These are phyloP conservation scores for Alternaria atra DNA, from an alignment of 2,329 filamentous ascomycete species.

Conservation along the genomic window DNA sequence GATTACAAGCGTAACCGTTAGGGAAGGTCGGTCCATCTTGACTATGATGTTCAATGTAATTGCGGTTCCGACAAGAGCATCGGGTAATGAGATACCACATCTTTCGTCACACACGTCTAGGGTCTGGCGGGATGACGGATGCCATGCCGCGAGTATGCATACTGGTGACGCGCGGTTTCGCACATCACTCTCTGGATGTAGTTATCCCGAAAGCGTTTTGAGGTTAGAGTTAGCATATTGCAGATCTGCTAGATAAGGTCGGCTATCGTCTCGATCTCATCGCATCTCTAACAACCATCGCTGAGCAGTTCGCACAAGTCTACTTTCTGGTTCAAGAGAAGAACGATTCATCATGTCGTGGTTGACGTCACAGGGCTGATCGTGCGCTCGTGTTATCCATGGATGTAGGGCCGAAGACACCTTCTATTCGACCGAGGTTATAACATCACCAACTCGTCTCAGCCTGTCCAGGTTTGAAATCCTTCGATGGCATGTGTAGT, in stretches of 20 bases:
- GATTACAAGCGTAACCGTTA: too few species aligned
- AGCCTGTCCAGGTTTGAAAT: conserved; percentile 2
- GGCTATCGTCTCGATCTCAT: not conserved
- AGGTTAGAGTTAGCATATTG: not conserved
- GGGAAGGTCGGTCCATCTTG: not conserved
- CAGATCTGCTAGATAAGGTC: not conserved
- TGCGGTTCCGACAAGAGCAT: not conserved
- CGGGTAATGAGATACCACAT: not conserved
- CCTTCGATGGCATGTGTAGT: not conserved
- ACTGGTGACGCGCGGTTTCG: not conserved
- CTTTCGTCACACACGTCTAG: not conserved
- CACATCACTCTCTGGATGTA: not conserved
- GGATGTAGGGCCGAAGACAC: conserved; percentile 17
- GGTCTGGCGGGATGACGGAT: not conserved
- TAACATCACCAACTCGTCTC: conserved; percentile 6
- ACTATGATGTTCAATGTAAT: not conserved
- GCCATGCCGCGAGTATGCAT: not conserved
- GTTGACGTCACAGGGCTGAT: conserved; percentile 15
- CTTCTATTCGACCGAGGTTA: not conserved
- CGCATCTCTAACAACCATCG: not conserved
- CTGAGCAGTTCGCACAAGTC: conserved; percentile 4
- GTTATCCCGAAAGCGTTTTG: not conserved
- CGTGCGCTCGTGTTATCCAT: conserved; percentile 10
- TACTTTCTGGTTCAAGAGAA: not conserved
- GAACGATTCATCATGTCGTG: conserved; percentile 1